Evolutionary conservation across 768 basidiomycete genomes (phyloP).

Genomic region (Leccinum longicurvipes): DNA sequence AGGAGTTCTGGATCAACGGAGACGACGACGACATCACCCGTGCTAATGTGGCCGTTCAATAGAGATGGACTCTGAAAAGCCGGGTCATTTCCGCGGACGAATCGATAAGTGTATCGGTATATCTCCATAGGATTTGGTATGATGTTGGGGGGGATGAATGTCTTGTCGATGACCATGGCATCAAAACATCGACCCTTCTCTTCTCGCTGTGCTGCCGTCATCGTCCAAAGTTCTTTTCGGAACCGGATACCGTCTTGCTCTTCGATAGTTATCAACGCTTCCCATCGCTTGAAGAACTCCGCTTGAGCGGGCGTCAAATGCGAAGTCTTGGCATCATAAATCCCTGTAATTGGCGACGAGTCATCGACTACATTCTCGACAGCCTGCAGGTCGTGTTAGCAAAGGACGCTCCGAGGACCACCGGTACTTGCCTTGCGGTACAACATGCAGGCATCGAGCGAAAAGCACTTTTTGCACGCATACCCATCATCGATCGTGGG

Average conservation of each 20-base stretch:
- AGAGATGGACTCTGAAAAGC: conserved; percentile 32
- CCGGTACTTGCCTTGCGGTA: conserved; percentile 69
- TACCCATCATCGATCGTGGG: conserved; percentile 80
- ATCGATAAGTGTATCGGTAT: conserved; percentile 76
- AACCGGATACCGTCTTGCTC: conserved; percentile 84
- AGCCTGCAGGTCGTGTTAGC: conserved; percentile 42
- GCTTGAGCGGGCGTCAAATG: conserved; percentile 69
- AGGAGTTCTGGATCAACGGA: conserved; percentile 87
- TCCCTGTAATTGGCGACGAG: conserved; percentile 54
- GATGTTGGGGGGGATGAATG: conserved; percentile 30
- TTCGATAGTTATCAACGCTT: conserved; percentile 76
- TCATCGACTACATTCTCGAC: conserved; percentile 62
- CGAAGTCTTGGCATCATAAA: conserved; percentile 74
- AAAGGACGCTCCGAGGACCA: background rate
- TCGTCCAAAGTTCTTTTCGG: conserved; percentile 91
- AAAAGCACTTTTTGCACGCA: conserved; percentile 78
- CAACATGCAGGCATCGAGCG: conserved; percentile 86
- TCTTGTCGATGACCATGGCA: conserved; percentile 65
- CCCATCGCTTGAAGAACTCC: conserved; percentile 90
- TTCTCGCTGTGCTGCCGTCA: conserved; percentile 78
- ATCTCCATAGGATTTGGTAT: conserved; percentile 48
- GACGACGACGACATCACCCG: conserved; percentile 80
- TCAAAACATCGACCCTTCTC: conserved; percentile 80
- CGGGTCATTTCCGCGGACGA: conserved; percentile 39
- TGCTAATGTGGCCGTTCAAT: conserved; percentile 73